phyloP scores from a whole-genome alignment of 169 alveolate genomes.

The Plasmodium adleri region DNA sequence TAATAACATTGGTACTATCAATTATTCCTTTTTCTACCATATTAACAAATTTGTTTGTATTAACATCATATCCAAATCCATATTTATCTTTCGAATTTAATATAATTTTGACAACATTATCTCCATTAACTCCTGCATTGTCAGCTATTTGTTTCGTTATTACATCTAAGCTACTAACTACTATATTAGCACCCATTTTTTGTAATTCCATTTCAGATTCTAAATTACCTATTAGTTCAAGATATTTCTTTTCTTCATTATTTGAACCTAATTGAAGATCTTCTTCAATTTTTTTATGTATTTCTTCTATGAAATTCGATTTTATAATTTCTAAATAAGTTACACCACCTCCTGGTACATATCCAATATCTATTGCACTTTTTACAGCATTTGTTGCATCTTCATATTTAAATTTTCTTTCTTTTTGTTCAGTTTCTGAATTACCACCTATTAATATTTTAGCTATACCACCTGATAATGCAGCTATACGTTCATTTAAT shows the following conservation, averaged over 20 bases:
- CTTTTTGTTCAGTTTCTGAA: constrained; percentile 92
- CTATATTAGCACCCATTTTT: constrained; percentile 91
- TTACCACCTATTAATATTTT: constrained; percentile 90
- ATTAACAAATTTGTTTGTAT: constrained; percentile 89
- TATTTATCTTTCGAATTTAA: constrained; percentile 87
- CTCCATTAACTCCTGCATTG: constrained; percentile 90
- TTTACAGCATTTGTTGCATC: constrained; percentile 92
- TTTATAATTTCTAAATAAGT: constrained; percentile 87
- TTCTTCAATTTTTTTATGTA: constrained; percentile 82
- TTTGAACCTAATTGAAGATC: constrained; percentile 28
- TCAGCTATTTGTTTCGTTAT: constrained; percentile 90
- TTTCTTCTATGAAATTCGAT: constrained; percentile 82
- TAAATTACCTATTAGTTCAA: constrained; percentile 82
- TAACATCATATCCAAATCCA: constrained; percentile 92
- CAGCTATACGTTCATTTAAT: constrained; percentile 91
- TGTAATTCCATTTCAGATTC: constrained; percentile 90
- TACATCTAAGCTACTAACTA: constrained; percentile 87
- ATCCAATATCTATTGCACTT: constrained; percentile 92
- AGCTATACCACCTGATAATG: constrained; percentile 93
- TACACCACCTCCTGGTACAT: constrained; percentile 94
- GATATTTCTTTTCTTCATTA: constrained; percentile 61
- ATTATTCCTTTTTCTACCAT: constrained; percentile 92
- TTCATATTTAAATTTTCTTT: constrained; percentile 88
- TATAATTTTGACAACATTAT: constrained; percentile 88
- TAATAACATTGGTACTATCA: constrained; percentile 91